phyloP scores from a whole-genome alignment of 2,329 filamentous ascomycete genomes.

The Fusarium sp. region DNA sequence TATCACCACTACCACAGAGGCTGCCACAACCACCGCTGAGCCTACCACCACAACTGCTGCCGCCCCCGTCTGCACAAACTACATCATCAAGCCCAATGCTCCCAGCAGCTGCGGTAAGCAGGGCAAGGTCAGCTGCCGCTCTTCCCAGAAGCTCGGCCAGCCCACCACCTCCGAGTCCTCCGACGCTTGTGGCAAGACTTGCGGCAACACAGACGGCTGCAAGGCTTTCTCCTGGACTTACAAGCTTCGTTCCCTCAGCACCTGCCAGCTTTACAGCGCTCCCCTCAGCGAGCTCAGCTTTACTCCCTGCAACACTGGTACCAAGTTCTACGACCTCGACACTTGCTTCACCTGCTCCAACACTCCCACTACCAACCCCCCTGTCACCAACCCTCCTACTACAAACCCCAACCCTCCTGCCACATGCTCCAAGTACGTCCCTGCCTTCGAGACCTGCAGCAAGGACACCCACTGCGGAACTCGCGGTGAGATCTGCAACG shows the following conservation, averaged over 20 bases:
- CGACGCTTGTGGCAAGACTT: constrained; percentile 17
- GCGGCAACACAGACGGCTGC: constrained; percentile 17
- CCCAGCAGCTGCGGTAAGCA: constrained; percentile 25
- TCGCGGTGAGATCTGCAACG: constrained; percentile 21
- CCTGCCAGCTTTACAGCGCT: constrained; percentile 19
- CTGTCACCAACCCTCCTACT: not conserved
- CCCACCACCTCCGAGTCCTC: not conserved
- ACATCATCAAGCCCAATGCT: not conserved
- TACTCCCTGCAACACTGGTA: constrained; percentile 5
- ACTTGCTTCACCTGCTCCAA: constrained; percentile 21
- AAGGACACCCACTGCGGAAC: constrained; percentile 26
- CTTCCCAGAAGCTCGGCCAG: constrained; percentile 17
- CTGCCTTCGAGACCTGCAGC: constrained; percentile 21
- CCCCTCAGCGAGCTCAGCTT: constrained; percentile 11
- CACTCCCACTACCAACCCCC: not conserved
- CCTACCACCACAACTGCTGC: constrained; percentile 16
- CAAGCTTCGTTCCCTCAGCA: not conserved
- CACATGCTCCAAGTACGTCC: constrained; percentile 29
- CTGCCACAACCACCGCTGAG: constrained; percentile 4
- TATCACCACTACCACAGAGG: not conserved
- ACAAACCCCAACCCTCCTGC: constrained; percentile 11
- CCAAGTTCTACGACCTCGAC: constrained; percentile 36
- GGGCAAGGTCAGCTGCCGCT: constrained; percentile 18
- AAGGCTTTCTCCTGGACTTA: constrained; percentile 23
- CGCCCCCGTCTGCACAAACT: constrained; percentile 25